phyloP scores from a whole-genome alignment of 805 yeast genomes.

The Candida coquimbonensis region DNA sequence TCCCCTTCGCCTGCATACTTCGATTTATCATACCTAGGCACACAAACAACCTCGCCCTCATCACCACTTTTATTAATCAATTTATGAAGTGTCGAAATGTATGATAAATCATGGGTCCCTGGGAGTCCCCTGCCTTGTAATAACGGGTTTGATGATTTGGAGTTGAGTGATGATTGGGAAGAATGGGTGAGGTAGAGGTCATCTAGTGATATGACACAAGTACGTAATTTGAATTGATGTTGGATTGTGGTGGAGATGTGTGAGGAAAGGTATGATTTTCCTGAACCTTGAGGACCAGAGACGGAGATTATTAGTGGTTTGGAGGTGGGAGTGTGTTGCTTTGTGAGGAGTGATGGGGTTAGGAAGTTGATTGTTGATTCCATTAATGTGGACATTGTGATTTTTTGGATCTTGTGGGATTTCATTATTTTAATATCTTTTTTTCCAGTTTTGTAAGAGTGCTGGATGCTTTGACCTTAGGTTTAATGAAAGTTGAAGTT shows the following conservation, averaged over 20 bases:
- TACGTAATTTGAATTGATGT: conserved; percentile 28
- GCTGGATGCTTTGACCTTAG: too few species aligned
- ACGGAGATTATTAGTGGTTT: conserved; percentile 35
- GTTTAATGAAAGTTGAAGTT: too few species aligned
- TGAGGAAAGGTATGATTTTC: conserved; percentile 54
- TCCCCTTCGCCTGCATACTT: conserved; percentile 72
- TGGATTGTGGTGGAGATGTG: conserved; percentile 31
- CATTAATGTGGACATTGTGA: background rate
- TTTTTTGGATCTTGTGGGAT: background rate
- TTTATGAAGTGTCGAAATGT: background rate
- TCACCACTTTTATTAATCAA: conserved; percentile 13
- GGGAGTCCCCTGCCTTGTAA: conserved; percentile 83
- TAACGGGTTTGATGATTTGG: conserved; percentile 40
- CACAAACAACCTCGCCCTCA: conserved; percentile 22
- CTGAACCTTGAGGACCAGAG: conserved; percentile 68
- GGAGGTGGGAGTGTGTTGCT: conserved; percentile 12
- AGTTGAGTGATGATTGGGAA: conserved; percentile 47
- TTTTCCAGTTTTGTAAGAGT: too few species aligned
- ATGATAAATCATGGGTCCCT: conserved; percentile 77
- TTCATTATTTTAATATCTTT: background rate
- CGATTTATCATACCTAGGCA: conserved; percentile 80
- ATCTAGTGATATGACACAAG: conserved; percentile 65
- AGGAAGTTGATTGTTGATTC: background rate
- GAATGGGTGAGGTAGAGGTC: conserved; percentile 71
- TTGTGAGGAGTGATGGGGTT: background rate